Evolutionary conservation across 2,329 filamentous ascomycete species (phyloP), one percentile per base, ranked within the genome.

Genomic region (Coniochaeta sp.): DNA sequence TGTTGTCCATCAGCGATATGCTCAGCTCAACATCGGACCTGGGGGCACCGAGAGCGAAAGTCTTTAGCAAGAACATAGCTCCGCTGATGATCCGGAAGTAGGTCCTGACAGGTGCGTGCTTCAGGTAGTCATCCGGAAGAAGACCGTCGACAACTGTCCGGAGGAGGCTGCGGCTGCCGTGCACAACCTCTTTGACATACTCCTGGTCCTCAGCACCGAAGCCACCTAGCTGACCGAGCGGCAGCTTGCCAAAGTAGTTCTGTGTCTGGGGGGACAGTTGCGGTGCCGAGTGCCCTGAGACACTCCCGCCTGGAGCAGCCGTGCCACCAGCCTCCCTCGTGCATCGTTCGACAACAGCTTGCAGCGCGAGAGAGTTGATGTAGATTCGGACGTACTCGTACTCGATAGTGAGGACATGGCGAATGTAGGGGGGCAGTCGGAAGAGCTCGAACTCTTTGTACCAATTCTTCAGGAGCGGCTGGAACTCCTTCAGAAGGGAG

Each of bases 361-460:
- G 94, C 2, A 99, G 74, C 2, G 91, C 91, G 2, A 99, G 76
- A 1, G 91, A 96, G 67, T 97, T 96, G 71, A 96, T 81, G 64
- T 97, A 97, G 49, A 96, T 87, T 61, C 92, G 83, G 24, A 92
- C 90, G 65, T 96, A 96, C 63, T 97, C 90, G 63, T 94, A 96
- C 71, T 99, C 94, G 58, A 97, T 96, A 7, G 83, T 86, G 27
- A 99, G 75, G 53, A 97, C 91, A 64, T 91, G 83, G 27, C 79
- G 73, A 57, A 83, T 85, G 56, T 79, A 86, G 20, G 73, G 79
- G 2, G 84, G 83, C 50, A 87, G 75, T 52, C 81, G 79, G 61
- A 89, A 86, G n/a, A 82, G 78, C 60, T 95, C 87, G 63, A 96
- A 91, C 55, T 91, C 87, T 38, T 77, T 79, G 69, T 83, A 86